Percentiles rank a stretch among this genome's conserved stretches.
Evolutionary conservation across 805 yeast species (phyloP).

Genomic region (Candida ipomoeae): DNA sequence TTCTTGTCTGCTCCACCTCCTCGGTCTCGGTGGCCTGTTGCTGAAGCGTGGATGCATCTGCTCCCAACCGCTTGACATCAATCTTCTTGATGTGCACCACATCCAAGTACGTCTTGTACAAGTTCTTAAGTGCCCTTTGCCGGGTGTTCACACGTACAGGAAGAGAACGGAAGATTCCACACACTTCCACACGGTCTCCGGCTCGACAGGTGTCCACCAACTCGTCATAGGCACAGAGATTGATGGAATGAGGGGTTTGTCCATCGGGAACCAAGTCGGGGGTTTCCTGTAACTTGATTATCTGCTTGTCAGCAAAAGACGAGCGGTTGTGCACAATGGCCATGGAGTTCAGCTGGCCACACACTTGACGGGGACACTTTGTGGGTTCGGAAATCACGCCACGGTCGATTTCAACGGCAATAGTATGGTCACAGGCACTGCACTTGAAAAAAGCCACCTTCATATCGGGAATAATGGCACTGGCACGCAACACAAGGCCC

Average conservation of each 20-base stretch:
- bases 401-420: constrained; percentile 87
- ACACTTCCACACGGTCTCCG: constrained; percentile 93
- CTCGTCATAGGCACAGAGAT: constrained; percentile 92
- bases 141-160: constrained; percentile 87
- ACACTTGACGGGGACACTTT: constrained; percentile 83
- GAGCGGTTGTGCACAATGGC: constrained; percentile 87
- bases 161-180: constrained; percentile 89
- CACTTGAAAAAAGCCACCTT: constrained; percentile 94
- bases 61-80: constrained; percentile 75
- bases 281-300: constrained; percentile 88
- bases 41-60: constrained; percentile 66
- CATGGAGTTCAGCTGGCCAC: constrained; percentile 84
- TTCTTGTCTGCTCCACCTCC: constrained; percentile 75
- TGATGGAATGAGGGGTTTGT: constrained; percentile 95
- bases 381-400: constrained; percentile 94
- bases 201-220: constrained; percentile 92
- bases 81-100: constrained; percentile 89
- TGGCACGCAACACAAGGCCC: constrained; percentile 84
- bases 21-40: constrained; percentile 58
- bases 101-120: constrained; percentile 91
- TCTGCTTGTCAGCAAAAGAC: constrained; percentile 92
- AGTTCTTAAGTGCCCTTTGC: constrained; percentile 75
- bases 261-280: constrained; percentile 97
- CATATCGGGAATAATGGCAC: constrained; percentile 96
- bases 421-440: constrained; percentile 89